Conservation (phyloP, 225 moss, liverwort and hornwort species). For the Pseudisothecium myosuroides region DNA sequence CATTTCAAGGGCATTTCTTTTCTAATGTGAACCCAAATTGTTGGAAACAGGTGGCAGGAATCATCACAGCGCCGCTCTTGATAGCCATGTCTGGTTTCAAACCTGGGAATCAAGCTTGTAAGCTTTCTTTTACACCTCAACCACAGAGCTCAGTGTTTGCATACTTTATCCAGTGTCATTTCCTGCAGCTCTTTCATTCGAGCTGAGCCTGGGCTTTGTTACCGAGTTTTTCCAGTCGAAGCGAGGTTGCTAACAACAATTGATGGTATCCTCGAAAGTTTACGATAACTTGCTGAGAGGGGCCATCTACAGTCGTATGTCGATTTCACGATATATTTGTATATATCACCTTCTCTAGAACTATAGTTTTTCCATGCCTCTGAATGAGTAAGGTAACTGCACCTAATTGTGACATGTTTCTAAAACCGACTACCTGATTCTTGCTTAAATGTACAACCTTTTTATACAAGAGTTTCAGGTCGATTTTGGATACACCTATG, state of each 20-base stretch:
- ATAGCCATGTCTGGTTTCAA: slow-evolving; percentile 31
- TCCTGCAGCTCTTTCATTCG: neutral
- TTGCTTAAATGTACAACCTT: neutral
- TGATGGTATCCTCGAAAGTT: neutral
- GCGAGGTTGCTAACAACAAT: too few relatives aligned
- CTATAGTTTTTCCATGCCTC: too few relatives aligned
- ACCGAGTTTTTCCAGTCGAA: neutral
- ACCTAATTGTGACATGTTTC: neutral
- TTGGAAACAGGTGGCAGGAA: slow-evolving; percentile 50
- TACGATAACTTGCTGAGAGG: neutral
- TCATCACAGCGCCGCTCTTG: slow-evolving; percentile 60
- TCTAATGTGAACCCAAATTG: neutral
- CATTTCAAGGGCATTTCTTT: neutral
- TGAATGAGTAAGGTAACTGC: neutral
- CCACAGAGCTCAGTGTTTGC: neutral
- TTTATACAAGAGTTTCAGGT: neutral
- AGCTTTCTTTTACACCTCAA: neutral
- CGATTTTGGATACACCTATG: neutral
- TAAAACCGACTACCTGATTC: neutral
- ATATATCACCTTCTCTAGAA: neutral
- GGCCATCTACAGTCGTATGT: neutral
- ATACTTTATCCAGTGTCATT: neutral
- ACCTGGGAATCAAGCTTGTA: slow-evolving; percentile 34
- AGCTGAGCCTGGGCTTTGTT: neutral
- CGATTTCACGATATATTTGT: too few relatives aligned